Percentiles rank a stretch among this genome's conserved stretches.
Evolutionary conservation across 768 basidiomycete genomes (phyloP).

Genomic region (Gautieria morchelliformis): DNA sequence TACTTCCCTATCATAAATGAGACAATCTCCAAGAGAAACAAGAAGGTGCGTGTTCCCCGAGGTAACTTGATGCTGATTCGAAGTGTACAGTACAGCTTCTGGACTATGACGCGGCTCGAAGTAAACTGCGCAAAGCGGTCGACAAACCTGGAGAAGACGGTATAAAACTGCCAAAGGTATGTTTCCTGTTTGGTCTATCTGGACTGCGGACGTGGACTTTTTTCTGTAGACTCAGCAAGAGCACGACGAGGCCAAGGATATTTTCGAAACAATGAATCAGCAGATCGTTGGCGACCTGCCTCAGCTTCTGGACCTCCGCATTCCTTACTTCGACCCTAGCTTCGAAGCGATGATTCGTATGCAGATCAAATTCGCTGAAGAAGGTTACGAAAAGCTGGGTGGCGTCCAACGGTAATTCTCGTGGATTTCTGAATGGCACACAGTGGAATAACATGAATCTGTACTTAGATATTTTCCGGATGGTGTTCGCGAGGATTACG

Average conservation of each 20-base stretch:
- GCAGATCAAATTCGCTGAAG: slow-evolving; percentile 96
- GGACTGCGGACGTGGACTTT: neutral
- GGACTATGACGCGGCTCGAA: slow-evolving; percentile 91
- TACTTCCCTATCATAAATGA: slow-evolving; percentile 93
- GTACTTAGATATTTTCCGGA: slow-evolving; percentile 85
- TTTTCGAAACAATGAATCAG: slow-evolving; percentile 88
- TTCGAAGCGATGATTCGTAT: slow-evolving; percentile 99
- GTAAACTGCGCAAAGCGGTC: slow-evolving; percentile 77
- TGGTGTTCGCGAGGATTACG: slow-evolving; percentile 90
- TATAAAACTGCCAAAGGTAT: slow-evolving; percentile 76
- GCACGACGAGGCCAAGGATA: slow-evolving; percentile 87
- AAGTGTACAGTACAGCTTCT: slow-evolving; percentile 49
- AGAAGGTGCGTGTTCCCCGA: slow-evolving; percentile 55
- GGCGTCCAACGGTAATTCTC: slow-evolving; percentile 72
- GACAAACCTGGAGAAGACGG: slow-evolving; percentile 94
- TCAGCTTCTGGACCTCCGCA: slow-evolving; percentile 84
- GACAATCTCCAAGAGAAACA: slow-evolving; percentile 87
- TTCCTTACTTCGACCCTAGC: slow-evolving; percentile 96
- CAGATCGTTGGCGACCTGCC: slow-evolving; percentile 89
- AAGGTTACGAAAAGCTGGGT: slow-evolving; percentile 94
- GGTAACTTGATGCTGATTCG: neutral
- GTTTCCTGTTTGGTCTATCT: slow-evolving; percentile 12
- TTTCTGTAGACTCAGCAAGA: slow-evolving; percentile 78
- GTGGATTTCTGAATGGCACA: neutral
- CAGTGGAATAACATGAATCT: too few relatives aligned